Evolutionary conservation across 2,329 filamentous ascomycete genomes (phyloP), one percentile per base, ranked within the genome.

Genomic region (Neofusicoccum laricinum): DNA sequence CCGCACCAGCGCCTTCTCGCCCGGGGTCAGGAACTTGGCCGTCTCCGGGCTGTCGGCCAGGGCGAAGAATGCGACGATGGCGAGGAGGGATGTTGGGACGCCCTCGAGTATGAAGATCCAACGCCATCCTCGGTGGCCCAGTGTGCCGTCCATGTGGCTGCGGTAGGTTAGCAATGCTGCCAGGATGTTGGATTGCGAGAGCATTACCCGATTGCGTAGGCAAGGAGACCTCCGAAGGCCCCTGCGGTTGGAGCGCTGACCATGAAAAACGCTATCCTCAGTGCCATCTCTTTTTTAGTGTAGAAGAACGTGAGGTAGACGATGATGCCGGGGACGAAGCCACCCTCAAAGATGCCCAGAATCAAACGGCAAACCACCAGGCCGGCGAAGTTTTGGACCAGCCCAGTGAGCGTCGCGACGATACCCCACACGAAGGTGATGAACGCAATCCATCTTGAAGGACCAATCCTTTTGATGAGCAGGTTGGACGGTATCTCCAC

Each of bases 271-370:
- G 88, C 89, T 2, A 92, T 87, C 2, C 90, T 86, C 46, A 92
- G 77, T 4, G 89, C 90, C 1, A 92, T 83, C 75, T 93, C 90
- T 32, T 84, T 82, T 71, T 89, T 90, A 51, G 86, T 90, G 77
- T 93, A 93, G 80, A 91, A 92, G 68, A 92, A 84, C 0, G 90
- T 92, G 17, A 93, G 81, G 69, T 91, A 91, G 17, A 89, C 77
- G 4, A 85, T 87, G 68, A 90, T 77, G 0, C 89, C 89, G 0
- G 90, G 89, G 68, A 91, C 91, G 0, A 91, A 78, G 0, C 89
- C 89, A 0, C 88, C 88, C 75, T 91, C 89, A 43, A 91, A 82
- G 6, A 84, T 80, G 4, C 90, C 90, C 0, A 93, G 84, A 14
- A 92, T 77, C 0, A 93, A 72, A 4, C 90, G 87, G 67, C 87